Evolutionary conservation across 345 rosid genomes (phyloP), one percentile per base, ranked within the genome.

Genomic region (Salix viminalis): DNA sequence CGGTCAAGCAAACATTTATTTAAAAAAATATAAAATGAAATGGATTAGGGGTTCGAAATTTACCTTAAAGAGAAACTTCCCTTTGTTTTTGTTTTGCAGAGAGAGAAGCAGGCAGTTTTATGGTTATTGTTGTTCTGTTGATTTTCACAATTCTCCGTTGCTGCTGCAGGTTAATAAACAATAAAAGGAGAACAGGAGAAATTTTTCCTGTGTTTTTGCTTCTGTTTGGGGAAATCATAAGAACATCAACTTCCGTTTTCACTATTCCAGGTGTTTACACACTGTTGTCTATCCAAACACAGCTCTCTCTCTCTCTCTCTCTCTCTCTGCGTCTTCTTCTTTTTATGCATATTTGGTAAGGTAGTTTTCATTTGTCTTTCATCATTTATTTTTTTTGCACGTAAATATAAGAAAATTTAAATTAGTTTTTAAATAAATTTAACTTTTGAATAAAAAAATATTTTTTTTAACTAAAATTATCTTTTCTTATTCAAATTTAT

Each of bases 31-130:
- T 28, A 70, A 70, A 30, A 21, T 1, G 46, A 15, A 67, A 12
- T 18, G 30, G 42, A 56, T 58, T 41, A 76, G 79, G 73, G 79
- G 6, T 76, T 44, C 19, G 28, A 56, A 76, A 76, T 39, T 58
- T 69, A 69, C 79, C 68, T 56, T 2, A 30, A 1, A 76, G 41
- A 44, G 19, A 50, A 52, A 71, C 28, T n/a, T n/a, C 62, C 62
- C 23, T 10, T 2, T 56, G 62, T 56, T n/a, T 58, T 10, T 58
- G 62, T 58, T 58, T 11, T 58, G 14, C 14, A 46, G 52, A 46
- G 52, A 46, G 19, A 1, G 2, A 7, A 16, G 18, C 7, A 11
- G 16, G 3, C 41, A 26, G 52, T 52, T 26, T 42, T 39, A 14
- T 11, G 23, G 42, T 69, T 41, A 28, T 6, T 24, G 61, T 7